These are phyloP conservation scores for Xylaria multiplex DNA, from an alignment of 2,329 filamentous ascomycete genomes.

Conservation along the genomic window DNA sequence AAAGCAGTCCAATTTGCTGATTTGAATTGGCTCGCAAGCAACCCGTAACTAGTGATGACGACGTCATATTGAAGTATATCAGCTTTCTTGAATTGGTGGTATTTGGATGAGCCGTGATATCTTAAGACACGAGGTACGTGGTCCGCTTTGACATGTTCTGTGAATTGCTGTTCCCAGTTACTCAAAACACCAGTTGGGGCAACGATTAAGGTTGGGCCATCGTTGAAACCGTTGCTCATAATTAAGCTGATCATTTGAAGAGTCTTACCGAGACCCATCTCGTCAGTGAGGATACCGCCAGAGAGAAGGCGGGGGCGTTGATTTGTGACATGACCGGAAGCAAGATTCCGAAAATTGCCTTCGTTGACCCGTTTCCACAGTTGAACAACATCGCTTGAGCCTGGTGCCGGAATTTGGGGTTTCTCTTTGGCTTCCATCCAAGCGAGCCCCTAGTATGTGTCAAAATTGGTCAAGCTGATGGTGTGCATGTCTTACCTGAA, in stretches of 20 bases:
- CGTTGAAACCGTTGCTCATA: slow-evolving; percentile 60
- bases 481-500: slow-evolving; percentile 56
- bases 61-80: slow-evolving; percentile 76
- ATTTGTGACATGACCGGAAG: slow-evolving; percentile 72
- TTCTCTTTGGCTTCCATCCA: slow-evolving; percentile 85
- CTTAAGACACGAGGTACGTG: slow-evolving; percentile 72
- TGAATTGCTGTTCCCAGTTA: slow-evolving; percentile 86
- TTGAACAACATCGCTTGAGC: slow-evolving; percentile 73
- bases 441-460: slow-evolving; percentile 71
- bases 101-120: slow-evolving; percentile 70
- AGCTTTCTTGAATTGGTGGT: slow-evolving; percentile 29
- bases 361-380: slow-evolving; percentile 73
- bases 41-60: slow-evolving; percentile 86
- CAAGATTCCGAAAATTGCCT: slow-evolving; percentile 70
- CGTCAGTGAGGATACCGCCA: slow-evolving; percentile 88
- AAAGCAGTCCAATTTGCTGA: slow-evolving; percentile 55
- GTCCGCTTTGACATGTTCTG: slow-evolving; percentile 74
- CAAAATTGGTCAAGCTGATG: slow-evolving; percentile 18
- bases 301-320: slow-evolving; percentile 72
- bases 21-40: slow-evolving; percentile 73
- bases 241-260: slow-evolving; percentile 86
- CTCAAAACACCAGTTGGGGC: slow-evolving; percentile 88
- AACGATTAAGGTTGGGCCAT: slow-evolving; percentile 78
- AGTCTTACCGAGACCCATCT: slow-evolving; percentile 94
- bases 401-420: slow-evolving; percentile 69